Evolutionary conservation across 2,329 filamentous ascomycete species (phyloP).

Genomic region (Beauveria rudraprayagi): DNA sequence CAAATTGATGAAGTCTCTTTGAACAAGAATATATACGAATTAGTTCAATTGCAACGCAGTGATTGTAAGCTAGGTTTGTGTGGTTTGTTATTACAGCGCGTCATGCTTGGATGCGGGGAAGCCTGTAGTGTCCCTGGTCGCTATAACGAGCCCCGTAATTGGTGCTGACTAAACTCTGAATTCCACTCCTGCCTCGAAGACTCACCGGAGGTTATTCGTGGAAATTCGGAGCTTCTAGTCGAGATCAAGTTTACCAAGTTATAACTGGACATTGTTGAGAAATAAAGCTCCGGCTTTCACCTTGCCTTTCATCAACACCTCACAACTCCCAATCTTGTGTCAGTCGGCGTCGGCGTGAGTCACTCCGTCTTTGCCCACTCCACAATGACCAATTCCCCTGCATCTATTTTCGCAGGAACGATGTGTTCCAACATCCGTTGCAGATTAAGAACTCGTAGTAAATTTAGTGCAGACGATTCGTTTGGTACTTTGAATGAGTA

Average conservation of each 20-base stretch:
- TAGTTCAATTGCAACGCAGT: no score
- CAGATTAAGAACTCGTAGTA: background rate
- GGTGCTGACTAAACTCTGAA: no score
- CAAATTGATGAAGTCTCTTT: no score
- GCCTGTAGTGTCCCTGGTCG: background rate
- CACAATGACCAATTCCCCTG: background rate
- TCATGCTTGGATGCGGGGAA: background rate
- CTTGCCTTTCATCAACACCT: background rate
- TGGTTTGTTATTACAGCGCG: background rate
- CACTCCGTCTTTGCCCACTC: slow-evolving; percentile 1
- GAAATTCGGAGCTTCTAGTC: no score
- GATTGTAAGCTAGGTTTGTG: no score
- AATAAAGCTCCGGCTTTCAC: background rate
- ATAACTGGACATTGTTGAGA: no score
- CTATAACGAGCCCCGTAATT: background rate
- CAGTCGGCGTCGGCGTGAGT: slow-evolving; percentile 15
- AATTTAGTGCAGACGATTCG: background rate
- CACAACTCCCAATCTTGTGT: background rate
- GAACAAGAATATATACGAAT: no score
- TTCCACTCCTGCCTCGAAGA: no score
- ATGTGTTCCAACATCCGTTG: background rate
- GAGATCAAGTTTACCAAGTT: no score
- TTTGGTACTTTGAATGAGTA: background rate
- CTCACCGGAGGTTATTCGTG: no score
- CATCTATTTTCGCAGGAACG: background rate